These are phyloP conservation scores for Apiospora rasikravindrae DNA, from an alignment of 2,329 filamentous ascomycete genomes.

Conservation along the genomic window DNA sequence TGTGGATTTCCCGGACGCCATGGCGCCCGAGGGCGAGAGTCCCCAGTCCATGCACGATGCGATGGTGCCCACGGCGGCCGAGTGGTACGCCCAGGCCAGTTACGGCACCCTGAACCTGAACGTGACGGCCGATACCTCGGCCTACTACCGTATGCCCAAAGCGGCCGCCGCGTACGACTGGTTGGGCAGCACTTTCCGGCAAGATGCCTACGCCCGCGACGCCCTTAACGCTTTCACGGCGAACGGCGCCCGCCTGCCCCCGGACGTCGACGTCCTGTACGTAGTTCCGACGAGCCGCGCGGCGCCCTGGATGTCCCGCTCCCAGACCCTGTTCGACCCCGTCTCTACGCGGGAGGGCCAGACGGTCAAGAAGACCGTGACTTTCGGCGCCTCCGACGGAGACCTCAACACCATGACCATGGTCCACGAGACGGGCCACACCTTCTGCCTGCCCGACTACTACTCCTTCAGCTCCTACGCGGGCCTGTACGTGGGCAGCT, in stretches of 20 bases:
- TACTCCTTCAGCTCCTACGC: neutral
- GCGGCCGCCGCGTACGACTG: constrained; percentile 33
- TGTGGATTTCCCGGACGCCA: constrained; percentile 41
- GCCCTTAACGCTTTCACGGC: neutral
- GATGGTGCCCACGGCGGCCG: constrained; percentile 32
- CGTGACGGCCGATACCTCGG: constrained; percentile 32
- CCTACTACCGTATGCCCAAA: constrained; percentile 35
- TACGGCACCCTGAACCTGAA: constrained; percentile 30
- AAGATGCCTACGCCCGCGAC: neutral
- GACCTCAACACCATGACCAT: neutral
- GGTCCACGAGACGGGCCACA: constrained; percentile 15
- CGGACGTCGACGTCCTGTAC: constrained; percentile 34
- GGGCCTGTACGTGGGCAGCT: neutral
- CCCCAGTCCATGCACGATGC: constrained; percentile 31
- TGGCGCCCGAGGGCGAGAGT: constrained; percentile 28
- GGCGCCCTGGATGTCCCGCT: constrained; percentile 34
- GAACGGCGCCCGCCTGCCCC: neutral
- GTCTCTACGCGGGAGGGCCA: constrained; percentile 30
- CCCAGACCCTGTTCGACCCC: constrained; percentile 32
- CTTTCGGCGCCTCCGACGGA: constrained; percentile 39
- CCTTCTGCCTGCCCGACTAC: constrained; percentile 2
- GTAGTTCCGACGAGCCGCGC: constrained; percentile 36
- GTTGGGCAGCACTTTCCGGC: neutral
- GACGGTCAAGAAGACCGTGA: constrained; percentile 28
- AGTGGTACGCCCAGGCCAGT: constrained; percentile 32